phyloP scores from a whole-genome alignment of 768 basidiomycete genomes.

The Neoboletus brunneissimus region DNA sequence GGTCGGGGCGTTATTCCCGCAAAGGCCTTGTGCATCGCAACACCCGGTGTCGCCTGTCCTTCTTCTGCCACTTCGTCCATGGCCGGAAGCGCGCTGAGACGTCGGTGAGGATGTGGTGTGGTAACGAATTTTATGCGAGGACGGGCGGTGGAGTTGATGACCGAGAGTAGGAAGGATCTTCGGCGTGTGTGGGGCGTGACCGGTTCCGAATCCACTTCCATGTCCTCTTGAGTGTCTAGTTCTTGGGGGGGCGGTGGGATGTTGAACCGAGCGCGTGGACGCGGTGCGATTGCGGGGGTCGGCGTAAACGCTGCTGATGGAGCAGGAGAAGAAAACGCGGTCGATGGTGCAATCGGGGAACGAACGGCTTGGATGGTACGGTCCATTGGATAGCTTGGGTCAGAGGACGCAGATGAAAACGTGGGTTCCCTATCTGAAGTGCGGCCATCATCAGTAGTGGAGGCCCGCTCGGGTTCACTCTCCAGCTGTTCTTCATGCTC shows the following conservation, averaged over 20 bases:
- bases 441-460: conserved; percentile 27
- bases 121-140: conserved; percentile 50
- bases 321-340: conserved; percentile 52
- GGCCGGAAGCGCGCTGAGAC: conserved; percentile 62
- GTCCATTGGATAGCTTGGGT: conserved; percentile 32
- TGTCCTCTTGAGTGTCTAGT: conserved; percentile 34
- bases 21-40: conserved; percentile 50
- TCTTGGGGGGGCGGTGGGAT: conserved; percentile 45
- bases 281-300: conserved; percentile 63
- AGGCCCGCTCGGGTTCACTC: conserved; percentile 22
- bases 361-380: conserved; percentile 26
- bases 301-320: conserved; percentile 62
- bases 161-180: conserved; percentile 77
- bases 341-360: conserved; percentile 39
- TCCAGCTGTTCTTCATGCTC: conserved; percentile 11
- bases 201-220: conserved; percentile 40
- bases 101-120: conserved; percentile 48
- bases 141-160: conserved; percentile 79
- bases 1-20: conserved; percentile 65
- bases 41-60: conserved; percentile 31
- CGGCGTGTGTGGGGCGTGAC: conserved; percentile 72
- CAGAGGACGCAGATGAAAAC: conserved; percentile 65
- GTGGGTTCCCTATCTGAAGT: conserved; percentile 51
- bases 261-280: conserved; percentile 60
- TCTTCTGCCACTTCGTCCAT: conserved; percentile 34